Evolutionary conservation across 805 yeast genomes (phyloP).

Genomic region (Lachancea meyersii): DNA sequence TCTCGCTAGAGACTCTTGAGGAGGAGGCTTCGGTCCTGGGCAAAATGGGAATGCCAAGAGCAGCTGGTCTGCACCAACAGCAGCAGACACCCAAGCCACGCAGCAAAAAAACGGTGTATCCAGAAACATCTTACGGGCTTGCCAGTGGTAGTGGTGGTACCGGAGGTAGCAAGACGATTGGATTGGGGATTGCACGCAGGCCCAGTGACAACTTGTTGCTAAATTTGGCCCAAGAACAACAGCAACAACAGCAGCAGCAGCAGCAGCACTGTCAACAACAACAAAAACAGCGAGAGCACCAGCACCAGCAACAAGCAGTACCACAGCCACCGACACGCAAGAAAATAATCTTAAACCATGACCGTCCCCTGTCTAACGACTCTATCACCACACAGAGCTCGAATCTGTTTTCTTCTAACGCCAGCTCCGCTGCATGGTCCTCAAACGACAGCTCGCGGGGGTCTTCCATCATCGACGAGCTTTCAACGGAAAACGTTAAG

Average conservation of each 20-base stretch:
- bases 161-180: slow-evolving; percentile 19
- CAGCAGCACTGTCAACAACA: background rate
- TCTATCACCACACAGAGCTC: slow-evolving; percentile 28
- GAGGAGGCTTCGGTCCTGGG: slow-evolving; percentile 4
- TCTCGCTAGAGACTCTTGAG: slow-evolving; percentile 1
- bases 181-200: slow-evolving; percentile 27
- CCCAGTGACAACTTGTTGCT: slow-evolving; percentile 30
- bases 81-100: background rate
- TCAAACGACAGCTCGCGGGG: slow-evolving; percentile 23
- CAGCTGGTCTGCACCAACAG: background rate
- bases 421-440: slow-evolving; percentile 24
- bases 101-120: slow-evolving; percentile 1
- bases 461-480: slow-evolving; percentile 16
- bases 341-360: slow-evolving; percentile 14
- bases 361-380: slow-evolving; percentile 30
- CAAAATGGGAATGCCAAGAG: background rate
- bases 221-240: slow-evolving; percentile 14
- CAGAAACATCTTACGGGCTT: slow-evolving; percentile 1
- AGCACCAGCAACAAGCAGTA: background rate
- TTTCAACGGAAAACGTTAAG: slow-evolving; percentile 4
- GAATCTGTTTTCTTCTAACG: slow-evolving; percentile 27
- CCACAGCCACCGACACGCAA: slow-evolving; percentile 22
- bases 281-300: background rate
- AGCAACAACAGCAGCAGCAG: background rate
- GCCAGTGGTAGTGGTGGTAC: slow-evolving; percentile 1